These are phyloP conservation scores for Geotrichum cucujoidarum DNA, from an alignment of 1,139 yeast species.

Conservation along the genomic window DNA sequence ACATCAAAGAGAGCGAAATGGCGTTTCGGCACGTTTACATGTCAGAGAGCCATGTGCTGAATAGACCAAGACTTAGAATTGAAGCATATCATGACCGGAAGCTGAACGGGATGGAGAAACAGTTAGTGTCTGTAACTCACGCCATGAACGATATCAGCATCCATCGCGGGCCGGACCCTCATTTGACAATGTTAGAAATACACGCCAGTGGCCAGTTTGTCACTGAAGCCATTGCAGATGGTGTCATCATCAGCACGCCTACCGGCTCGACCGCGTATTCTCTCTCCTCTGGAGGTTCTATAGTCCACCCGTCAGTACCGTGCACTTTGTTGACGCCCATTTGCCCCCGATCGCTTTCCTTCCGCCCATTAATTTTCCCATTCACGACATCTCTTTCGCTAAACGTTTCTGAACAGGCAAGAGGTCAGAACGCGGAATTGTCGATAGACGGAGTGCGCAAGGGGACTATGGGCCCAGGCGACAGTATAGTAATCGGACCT, in stretches of 20 bases:
- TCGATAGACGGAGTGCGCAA: slow-evolving; percentile 80
- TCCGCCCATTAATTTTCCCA: slow-evolving; percentile 81
- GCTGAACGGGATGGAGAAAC: slow-evolving; percentile 13
- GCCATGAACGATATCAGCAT: slow-evolving; percentile 90
- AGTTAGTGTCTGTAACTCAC: slow-evolving; percentile 37
- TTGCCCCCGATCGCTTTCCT: slow-evolving; percentile 88
- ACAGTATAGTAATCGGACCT: slow-evolving; percentile 60
- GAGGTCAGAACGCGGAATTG: slow-evolving; percentile 41
- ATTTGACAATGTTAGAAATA: slow-evolving; percentile 75
- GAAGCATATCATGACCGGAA: slow-evolving; percentile 37
- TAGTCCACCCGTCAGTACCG: slow-evolving; percentile 83
- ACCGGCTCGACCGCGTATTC: slow-evolving; percentile 96
- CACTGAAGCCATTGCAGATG: slow-evolving; percentile 90
- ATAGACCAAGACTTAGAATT: slow-evolving; percentile 73
- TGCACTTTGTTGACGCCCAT: slow-evolving; percentile 82
- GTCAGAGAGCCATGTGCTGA: slow-evolving; percentile 64
- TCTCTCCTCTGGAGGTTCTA: slow-evolving; percentile 84
- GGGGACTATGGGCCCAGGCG: slow-evolving; percentile 64
- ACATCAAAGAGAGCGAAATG: slow-evolving; percentile 54
- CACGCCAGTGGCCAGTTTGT: slow-evolving; percentile 74
- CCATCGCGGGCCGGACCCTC: slow-evolving; percentile 87
- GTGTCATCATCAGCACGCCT: slow-evolving; percentile 79
- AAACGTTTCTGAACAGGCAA: slow-evolving; percentile 42
- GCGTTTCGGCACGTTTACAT: slow-evolving; percentile 64
- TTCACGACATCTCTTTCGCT: slow-evolving; percentile 64